Conservation (phyloP, 371 early-diverging fungal genomes). For the Mucor racemosus region DNA sequence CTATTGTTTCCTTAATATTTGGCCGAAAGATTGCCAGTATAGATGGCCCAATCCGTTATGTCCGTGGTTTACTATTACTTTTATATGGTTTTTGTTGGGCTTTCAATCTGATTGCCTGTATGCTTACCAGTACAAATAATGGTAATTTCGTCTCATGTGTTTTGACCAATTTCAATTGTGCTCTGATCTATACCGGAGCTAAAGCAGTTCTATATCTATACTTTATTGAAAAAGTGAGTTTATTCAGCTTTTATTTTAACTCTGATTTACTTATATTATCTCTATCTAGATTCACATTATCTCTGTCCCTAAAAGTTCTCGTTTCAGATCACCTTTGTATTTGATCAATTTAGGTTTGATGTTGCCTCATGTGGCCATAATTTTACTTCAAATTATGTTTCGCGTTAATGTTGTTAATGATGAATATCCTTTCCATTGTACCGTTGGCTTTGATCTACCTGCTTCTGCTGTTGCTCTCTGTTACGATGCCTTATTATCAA, state of each 20-base stretch:
- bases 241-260: background rate
- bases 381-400: slow-evolving; percentile 47
- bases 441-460: slow-evolving; percentile 47
- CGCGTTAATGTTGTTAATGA: slow-evolving; percentile 30
- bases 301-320: slow-evolving; percentile 43
- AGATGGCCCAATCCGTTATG: slow-evolving; percentile 54
- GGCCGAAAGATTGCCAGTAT: slow-evolving; percentile 58
- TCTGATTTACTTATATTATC: no score
- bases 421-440: slow-evolving; percentile 46
- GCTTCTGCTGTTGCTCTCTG: slow-evolving; percentile 51
- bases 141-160: slow-evolving; percentile 55
- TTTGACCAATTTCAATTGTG: slow-evolving; percentile 48
- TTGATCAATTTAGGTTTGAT: slow-evolving; percentile 47
- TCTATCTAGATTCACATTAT: slow-evolving; percentile 45
- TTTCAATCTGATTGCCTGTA: slow-evolving; percentile 53
- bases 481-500: slow-evolving; percentile 50
- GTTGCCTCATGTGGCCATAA: slow-evolving; percentile 45
- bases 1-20: slow-evolving; percentile 55
- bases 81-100: slow-evolving; percentile 55
- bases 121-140: slow-evolving; percentile 60
- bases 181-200: slow-evolving; percentile 44
- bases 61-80: slow-evolving; percentile 46
- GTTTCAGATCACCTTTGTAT: slow-evolving; percentile 51
- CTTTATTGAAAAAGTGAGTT: slow-evolving; percentile 59
- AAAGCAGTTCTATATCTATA: slow-evolving; percentile 58